Evolutionary conservation across 352 stramenopile genomes (phyloP).

Genomic region (Pythium coloratum): DNA sequence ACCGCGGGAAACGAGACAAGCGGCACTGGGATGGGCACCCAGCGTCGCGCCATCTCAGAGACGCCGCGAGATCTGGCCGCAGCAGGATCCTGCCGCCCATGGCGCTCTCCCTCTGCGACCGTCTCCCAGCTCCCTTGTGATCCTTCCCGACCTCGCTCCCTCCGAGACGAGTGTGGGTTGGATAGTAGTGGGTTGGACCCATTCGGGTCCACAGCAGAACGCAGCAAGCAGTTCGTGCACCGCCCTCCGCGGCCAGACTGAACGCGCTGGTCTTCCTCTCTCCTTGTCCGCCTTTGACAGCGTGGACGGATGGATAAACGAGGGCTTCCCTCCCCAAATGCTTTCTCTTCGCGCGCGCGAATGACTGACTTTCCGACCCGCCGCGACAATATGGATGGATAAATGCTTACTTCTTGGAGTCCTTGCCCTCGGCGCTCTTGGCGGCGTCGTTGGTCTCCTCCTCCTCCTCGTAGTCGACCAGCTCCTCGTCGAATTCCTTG

Average conservation of each 20-base stretch:
- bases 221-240: not conserved
- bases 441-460: conserved; percentile 74
- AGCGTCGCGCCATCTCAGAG: conserved; percentile 1
- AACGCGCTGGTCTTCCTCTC: conserved; percentile 3
- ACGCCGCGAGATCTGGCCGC: not conserved
- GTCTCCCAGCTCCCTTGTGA: not conserved
- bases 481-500: conserved; percentile 88
- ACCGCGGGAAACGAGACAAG: not conserved
- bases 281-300: not conserved
- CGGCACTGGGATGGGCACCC: not conserved
- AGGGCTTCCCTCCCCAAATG: conserved; percentile 2
- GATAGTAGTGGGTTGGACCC: not conserved
- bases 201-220: not conserved
- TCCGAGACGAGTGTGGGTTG: conserved; percentile 17
- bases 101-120: conserved; percentile 5
- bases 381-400: conserved; percentile 26
- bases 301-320: conserved; percentile 2
- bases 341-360: conserved; percentile 8
- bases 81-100: conserved; percentile 18
- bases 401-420: conserved; percentile 89
- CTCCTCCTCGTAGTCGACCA: conserved; percentile 90
- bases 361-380: conserved; percentile 11
- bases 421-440: conserved; percentile 81
- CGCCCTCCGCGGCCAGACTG: not conserved
- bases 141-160: conserved; percentile 17